Base-by-base conservation (phyloP, 1,284 basidiomycete species). In the Ustilago xerochloae region DNA sequence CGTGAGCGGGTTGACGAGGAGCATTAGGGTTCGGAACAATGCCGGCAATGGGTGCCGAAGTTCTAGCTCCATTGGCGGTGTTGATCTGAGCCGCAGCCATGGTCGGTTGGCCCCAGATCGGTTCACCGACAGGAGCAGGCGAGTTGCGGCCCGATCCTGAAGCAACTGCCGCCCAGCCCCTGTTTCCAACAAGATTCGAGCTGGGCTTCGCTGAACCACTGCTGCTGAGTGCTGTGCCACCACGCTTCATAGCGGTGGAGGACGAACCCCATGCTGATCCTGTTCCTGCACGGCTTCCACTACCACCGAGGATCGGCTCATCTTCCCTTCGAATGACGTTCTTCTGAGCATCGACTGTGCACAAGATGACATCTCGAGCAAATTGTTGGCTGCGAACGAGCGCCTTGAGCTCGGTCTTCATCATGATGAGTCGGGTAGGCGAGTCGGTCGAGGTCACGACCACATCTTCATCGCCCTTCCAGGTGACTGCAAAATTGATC, bases 381-480 rank as follows among this genome's bases (percentile, higher is more conserved):
- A 72, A 68, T 26, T 66, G 58, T 43, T 76, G 64, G 18, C 69
- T 57, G 15, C 64, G 58, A n/a, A 58, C 39, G 2, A 74, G 53
- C 28, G 63, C 46, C 46, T 69, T 70, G 38, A 77, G 63, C 51
- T 77, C 71, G 6, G 63, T 74, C 62, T 74, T 73, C 60, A 64
- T 70, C 66, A 74, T 65, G 50, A 69, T 55, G 3, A 77, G 61
- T 16, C 69, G 63, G 7, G 63, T 68, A 1, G 72, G 62, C 46
- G 72, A 62, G 24, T 78, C 76, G 22, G 53, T 26, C 22, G 76
- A 76, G 6, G 78, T 77, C 41, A 81, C 33, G 10, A 81, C 24
- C n/a, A 81, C 79, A 51, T 81, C 77, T 47, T 81, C 78, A 47
- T 81, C 78, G 12, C 72, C 71, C 46, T 71, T 60, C 78, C 78